Evolutionary conservation across 164 flowering plant species (phyloP).

Genomic region (Vitis vinifera): ASM3070453v1 NC_081808.1:20825501-20826000

Average conservation of each 20-base stretch:
- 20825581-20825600: conserved; percentile 42
- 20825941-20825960: conserved; percentile 65
- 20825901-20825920: conserved; percentile 67
- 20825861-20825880: neutral
- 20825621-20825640: neutral
- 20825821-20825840: neutral
- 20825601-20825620: neutral
- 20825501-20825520: conserved; percentile 66
- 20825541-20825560: conserved; percentile 69
- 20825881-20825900: conserved; percentile 40
- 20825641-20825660: neutral
- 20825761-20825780: conserved; percentile 37
- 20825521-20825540: conserved; percentile 75
- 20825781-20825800: neutral
- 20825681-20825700: conserved; percentile 91
- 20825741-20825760: conserved; percentile 83
- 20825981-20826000: conserved; percentile 59
- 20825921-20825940: conserved; percentile 66
- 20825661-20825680: conserved; percentile 65
- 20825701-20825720: conserved; percentile 87
- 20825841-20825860: no score
- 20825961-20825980: conserved; percentile 46
- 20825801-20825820: neutral
- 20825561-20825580: conserved; percentile 79
- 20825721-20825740: conserved; percentile 81